Conservation (phyloP, 495 filamentous ascomycete species). For the Mytilinidion resinicola region DNA sequence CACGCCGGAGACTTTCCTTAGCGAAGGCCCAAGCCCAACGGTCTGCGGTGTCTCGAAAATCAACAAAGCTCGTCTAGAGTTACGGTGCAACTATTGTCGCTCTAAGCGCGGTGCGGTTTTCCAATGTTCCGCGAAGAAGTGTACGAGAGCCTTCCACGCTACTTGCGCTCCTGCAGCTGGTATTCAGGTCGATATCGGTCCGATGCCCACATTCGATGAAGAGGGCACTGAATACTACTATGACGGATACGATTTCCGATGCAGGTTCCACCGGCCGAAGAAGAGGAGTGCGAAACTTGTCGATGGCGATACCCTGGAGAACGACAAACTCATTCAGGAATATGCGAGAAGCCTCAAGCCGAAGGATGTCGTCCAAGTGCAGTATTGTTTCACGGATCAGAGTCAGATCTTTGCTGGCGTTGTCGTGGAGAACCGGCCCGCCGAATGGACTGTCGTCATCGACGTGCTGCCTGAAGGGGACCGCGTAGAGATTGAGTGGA, state of each 20-base stretch:
- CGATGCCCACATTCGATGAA: conserved; percentile 79
- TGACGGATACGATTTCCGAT: conserved; percentile 83
- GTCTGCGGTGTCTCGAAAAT: conserved; percentile 73
- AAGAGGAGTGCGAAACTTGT: conserved; percentile 71
- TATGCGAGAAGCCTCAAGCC: conserved; percentile 61
- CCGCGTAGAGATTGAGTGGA: conserved; percentile 67
- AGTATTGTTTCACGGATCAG: conserved; percentile 66
- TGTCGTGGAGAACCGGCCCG: conserved; percentile 76
- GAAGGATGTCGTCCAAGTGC: conserved; percentile 80
- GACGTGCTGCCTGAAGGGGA: conserved; percentile 80
- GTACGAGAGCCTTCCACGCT: conserved; percentile 86
- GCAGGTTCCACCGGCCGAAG: conserved; percentile 87
- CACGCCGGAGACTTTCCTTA: conserved; percentile 85
- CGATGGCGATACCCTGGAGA: conserved; percentile 59
- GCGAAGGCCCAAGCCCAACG: conserved; percentile 62
- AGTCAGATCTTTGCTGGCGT: conserved; percentile 73
- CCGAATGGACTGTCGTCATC: conserved; percentile 67
- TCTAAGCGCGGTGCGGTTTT: conserved; percentile 92
- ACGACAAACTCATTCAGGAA: conserved; percentile 61
- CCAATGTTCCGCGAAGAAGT: conserved; percentile 95
- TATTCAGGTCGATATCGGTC: conserved; percentile 79
- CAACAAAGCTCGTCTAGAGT: conserved; percentile 77
- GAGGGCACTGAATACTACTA: conserved; percentile 88
- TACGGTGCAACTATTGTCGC: conserved; percentile 91
- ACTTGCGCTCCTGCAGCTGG: conserved; percentile 90